Evolutionary conservation across 345 rosid species (phyloP), one percentile per base, ranked within the genome.

Genomic region (Trapa bicornis): DNA sequence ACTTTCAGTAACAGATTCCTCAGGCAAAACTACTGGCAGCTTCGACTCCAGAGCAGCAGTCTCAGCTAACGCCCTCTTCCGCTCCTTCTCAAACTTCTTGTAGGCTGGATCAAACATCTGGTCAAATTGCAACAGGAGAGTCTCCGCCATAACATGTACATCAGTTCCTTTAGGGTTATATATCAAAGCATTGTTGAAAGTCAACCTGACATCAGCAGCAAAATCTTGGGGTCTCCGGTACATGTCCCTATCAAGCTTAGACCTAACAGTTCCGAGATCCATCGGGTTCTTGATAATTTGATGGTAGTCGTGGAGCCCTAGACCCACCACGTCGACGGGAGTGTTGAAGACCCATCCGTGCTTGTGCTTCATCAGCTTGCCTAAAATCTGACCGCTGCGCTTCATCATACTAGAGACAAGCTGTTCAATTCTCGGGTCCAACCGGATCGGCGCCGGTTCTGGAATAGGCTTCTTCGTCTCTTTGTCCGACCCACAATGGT

Each of bases 261-360:
- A 66, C 74, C 70, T 81, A 41, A 83, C 75, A 1, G 89, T 76
- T 29, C 83, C 85, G n/a, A 85, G 76, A 72, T 85, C 89, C 89
- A 85, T 83, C 11, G 89, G 87, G 37, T 66, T 63, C 75, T 83
- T 76, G 65, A 85, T 77, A 29, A 85, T 71, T 32, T 66, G 78
- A 17, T 71, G 63, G 65, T 83, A 83, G 73, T 85, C 89, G 13
- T 74, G 77, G 4, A 81, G 79, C 71, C 78, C 71, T 50, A 79
- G 33, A 41, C 68, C 62, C 62, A 43, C 82, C 3, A 69, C 75
- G 33, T 85, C 89, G 12, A 85, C 87, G 1, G 89, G 85, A 11
- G 36, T 43, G 68, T 75, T 83, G 68, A 83, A 83, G 1, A 83
- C 75, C 82, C 81, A 83, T 2, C 72, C 84, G 37, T 66, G 71